Evolutionary conservation across 345 rosid species (phyloP), one percentile per base, ranked within the genome.

Genomic region (Arabis alpina): DNA sequence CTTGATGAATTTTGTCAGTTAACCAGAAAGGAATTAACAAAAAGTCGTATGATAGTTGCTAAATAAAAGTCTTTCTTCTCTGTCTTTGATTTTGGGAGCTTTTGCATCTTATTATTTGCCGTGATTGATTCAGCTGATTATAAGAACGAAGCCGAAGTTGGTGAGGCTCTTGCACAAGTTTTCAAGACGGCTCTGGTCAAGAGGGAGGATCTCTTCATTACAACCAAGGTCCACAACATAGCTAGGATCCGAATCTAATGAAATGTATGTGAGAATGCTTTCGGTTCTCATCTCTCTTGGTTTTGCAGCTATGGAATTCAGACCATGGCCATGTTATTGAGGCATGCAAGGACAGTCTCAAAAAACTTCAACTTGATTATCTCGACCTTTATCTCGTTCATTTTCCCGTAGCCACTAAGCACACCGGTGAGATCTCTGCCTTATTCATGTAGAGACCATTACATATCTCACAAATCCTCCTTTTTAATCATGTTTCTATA

Each of bases 291-390:
- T 41, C 4, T 70, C 9, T 13, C 24, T 65, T 53, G 11, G 41
- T 34, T 25, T 66, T 50, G 61, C 86, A 93, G 98, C 88, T 93
- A 10, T 93, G 98, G 98, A 93, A 90, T 73, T 88, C 97, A n/a
- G 96, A 93, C 61, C 98, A 93, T 47, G 92, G 92, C 4, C 98
- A 93, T 77, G 93, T 86, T 42, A 44, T 82, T 6, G 97, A 90
- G 82, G 97, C 97, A 3, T 93, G 93, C 80, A 87, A 84, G 70
- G 92, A 82, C 72, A 90, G 98, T 76, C 81, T 90, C 62, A 87
- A 90, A 79, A 90, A 93, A 76, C 96, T 93, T 53, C 90, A 76
- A 82, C 88, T 90, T 42, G 90, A 93, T 64, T 93, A 90, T 70
- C 85, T 93, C 45, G 98, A 93, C 65, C 88, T 93, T 62, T 93